phyloP scores from a whole-genome alignment of 2,329 filamentous ascomycete species.

The Ophiostoma australiae region DNA sequence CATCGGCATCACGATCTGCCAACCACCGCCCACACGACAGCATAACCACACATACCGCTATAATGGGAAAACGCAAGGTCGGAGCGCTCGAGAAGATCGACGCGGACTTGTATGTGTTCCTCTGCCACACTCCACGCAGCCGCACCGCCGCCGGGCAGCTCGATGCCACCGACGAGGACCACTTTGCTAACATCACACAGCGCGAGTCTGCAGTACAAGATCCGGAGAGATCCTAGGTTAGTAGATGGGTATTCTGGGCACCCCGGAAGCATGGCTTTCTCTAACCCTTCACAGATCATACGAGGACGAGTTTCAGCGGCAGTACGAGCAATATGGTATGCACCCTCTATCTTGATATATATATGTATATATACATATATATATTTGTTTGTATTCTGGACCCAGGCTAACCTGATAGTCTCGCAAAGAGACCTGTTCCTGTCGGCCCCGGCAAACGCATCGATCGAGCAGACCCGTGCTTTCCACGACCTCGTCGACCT shows the following conservation, averaged over 20 bases:
- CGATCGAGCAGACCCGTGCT: conserved; percentile 72
- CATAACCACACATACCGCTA: conserved; percentile 8
- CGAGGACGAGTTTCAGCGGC: conserved; percentile 65
- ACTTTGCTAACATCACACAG: conserved; percentile 42
- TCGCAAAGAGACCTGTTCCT: conserved; percentile 88
- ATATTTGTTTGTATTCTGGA: too few species aligned
- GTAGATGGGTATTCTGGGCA: conserved; percentile 30
- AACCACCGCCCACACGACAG: background rate
- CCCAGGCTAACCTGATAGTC: conserved; percentile 24
- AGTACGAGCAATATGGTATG: conserved; percentile 80
- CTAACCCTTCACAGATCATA: conserved; percentile 59
- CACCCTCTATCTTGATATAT: background rate
- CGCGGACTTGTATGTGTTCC: conserved; percentile 59
- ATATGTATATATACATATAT: background rate
- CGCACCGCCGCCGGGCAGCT: background rate
- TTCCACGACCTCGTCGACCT: conserved; percentile 91
- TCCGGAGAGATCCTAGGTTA: conserved; percentile 65
- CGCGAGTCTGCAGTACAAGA: conserved; percentile 86
- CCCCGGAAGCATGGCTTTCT: background rate
- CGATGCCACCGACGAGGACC: background rate
- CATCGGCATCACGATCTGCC: conserved; percentile 13
- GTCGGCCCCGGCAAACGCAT: conserved; percentile 70
- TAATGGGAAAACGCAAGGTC: conserved; percentile 81
- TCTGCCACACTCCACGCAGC: conserved; percentile 17
- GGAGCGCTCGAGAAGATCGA: conserved; percentile 93